Evolutionary conservation across 805 yeast genomes (phyloP).

Genomic region (Cyberlindnera subsufficiens): DNA sequence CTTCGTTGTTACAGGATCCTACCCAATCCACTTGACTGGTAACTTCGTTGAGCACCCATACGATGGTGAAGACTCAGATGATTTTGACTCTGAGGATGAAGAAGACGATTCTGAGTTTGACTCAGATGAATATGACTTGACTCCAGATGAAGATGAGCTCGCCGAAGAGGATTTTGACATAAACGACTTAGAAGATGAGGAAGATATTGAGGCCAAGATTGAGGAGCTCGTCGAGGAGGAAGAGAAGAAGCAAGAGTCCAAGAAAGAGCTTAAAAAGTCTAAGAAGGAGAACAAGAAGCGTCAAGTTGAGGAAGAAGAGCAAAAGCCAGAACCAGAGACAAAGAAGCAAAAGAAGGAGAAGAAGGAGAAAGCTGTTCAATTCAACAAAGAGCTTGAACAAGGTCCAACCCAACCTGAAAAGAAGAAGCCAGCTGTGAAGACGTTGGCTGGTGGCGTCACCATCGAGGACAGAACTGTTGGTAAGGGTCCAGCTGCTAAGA

Average conservation of each 20-base stretch:
- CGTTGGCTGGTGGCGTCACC: constrained; percentile 87
- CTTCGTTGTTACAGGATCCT: constrained; percentile 95
- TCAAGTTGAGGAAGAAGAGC: constrained; percentile 41
- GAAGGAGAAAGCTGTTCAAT: constrained; percentile 73
- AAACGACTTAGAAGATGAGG: constrained; percentile 49
- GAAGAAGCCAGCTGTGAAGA: constrained; percentile 65
- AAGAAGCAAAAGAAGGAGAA: constrained; percentile 25
- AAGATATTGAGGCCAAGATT: constrained; percentile 66
- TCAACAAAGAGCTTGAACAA: constrained; percentile 86
- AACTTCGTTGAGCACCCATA: constrained; percentile 95
- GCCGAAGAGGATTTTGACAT: constrained; percentile 34
- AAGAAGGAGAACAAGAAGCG: constrained; percentile 29
- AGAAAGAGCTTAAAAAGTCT: constrained; percentile 22
- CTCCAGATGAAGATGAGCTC: constrained; percentile 74
- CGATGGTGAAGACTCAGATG: constrained; percentile 59
- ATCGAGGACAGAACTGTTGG: constrained; percentile 91
- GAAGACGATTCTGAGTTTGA: constrained; percentile 31
- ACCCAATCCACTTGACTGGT: constrained; percentile 88
- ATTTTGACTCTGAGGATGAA: constrained; percentile 57
- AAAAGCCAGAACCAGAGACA: constrained; percentile 23
- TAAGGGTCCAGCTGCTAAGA: constrained; percentile 81
- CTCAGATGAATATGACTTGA: constrained; percentile 53
- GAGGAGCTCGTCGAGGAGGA: constrained; percentile 70
- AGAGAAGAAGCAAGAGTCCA: constrained; percentile 26
- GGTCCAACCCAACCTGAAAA: constrained; percentile 65